phyloP scores from a whole-genome alignment of 2,329 filamentous ascomycete species.

The Chaetomiaceae sp. region DNA sequence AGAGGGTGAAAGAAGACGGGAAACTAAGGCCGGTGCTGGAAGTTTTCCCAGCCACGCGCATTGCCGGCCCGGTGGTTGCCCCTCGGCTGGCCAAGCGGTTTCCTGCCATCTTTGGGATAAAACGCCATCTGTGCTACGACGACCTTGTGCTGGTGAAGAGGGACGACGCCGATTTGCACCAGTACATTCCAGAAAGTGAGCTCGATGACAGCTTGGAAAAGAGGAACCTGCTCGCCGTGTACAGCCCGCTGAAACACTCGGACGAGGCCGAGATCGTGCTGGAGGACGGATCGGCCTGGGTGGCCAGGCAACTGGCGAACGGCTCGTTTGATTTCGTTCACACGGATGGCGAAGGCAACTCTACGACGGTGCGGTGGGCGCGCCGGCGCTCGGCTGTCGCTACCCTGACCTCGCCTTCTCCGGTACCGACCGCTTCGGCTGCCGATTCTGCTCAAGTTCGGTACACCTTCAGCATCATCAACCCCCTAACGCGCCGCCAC shows the following conservation, averaged over 20 bases:
- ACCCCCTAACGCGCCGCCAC: slow-evolving; percentile 61
- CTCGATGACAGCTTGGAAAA: slow-evolving; percentile 39
- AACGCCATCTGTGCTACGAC: slow-evolving; percentile 57
- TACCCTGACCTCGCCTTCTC: slow-evolving; percentile 2
- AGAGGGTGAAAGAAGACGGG: slow-evolving; percentile 53
- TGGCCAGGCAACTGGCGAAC: slow-evolving; percentile 43
- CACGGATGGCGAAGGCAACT: slow-evolving; percentile 51
- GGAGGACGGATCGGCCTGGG: slow-evolving; percentile 56
- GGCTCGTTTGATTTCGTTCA: slow-evolving; percentile 62
- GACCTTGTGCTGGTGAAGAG: slow-evolving; percentile 67
- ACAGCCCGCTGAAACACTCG: slow-evolving; percentile 54
- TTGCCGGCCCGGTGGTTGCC: slow-evolving; percentile 50
- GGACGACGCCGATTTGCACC: slow-evolving; percentile 52
- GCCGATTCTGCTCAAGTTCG: slow-evolving; percentile 17
- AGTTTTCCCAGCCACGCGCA: slow-evolving; percentile 61
- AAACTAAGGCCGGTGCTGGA: slow-evolving; percentile 65
- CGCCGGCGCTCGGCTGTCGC: slow-evolving; percentile 33
- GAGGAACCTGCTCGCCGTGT: slow-evolving; percentile 57
- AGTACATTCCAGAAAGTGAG: slow-evolving; percentile 28
- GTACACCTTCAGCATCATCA: slow-evolving; percentile 73
- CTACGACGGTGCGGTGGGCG: slow-evolving; percentile 64
- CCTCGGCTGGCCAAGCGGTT: slow-evolving; percentile 55
- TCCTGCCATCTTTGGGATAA: slow-evolving; percentile 57
- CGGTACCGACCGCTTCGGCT: slow-evolving; percentile 21
- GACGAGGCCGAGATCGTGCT: slow-evolving; percentile 61